phyloP scores from a whole-genome alignment of 2,329 filamentous ascomycete species.

The Chalara sp. region DNA sequence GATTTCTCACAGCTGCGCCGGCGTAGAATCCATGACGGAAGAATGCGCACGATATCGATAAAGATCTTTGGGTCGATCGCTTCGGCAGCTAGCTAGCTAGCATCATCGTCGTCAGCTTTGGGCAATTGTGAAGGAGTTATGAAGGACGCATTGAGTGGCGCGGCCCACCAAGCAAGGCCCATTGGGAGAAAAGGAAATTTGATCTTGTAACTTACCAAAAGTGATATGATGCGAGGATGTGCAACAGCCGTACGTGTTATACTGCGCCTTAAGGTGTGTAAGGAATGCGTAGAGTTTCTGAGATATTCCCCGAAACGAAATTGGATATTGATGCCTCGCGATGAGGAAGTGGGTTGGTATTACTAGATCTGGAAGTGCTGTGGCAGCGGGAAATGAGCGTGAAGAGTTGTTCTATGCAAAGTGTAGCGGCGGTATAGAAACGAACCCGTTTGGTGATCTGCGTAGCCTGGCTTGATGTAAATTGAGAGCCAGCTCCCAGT shows the following conservation, averaged over 20 bases:
- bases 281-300: conserved; percentile 32
- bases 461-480: conserved; percentile 32
- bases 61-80: conserved; percentile 4
- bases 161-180: conserved; percentile 11
- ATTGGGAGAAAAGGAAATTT: not conserved
- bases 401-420: conserved; percentile 34
- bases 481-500: conserved; percentile 51
- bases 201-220: conserved; percentile 23
- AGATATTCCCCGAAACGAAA: conserved; percentile 27
- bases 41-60: conserved; percentile 20
- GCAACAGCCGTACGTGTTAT: conserved; percentile 26
- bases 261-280: conserved; percentile 26
- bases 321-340: conserved; percentile 33
- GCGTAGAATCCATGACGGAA: conserved; percentile 43
- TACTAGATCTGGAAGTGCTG: conserved; percentile 23
- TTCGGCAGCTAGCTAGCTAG: conserved; percentile 14
- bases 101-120: conserved; percentile 26
- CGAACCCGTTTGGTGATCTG: conserved; percentile 36
- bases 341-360: conserved; percentile 31
- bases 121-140: conserved; percentile 12
- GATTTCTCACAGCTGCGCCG: conserved; percentile 44
- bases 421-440: conserved; percentile 24
- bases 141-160: not conserved
- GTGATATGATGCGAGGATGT: conserved; percentile 25
- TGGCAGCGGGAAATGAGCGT: conserved; percentile 31